Conservation (phyloP, 1,284 basidiomycete genomes). For the Phellinidium pouzarii region DNA sequence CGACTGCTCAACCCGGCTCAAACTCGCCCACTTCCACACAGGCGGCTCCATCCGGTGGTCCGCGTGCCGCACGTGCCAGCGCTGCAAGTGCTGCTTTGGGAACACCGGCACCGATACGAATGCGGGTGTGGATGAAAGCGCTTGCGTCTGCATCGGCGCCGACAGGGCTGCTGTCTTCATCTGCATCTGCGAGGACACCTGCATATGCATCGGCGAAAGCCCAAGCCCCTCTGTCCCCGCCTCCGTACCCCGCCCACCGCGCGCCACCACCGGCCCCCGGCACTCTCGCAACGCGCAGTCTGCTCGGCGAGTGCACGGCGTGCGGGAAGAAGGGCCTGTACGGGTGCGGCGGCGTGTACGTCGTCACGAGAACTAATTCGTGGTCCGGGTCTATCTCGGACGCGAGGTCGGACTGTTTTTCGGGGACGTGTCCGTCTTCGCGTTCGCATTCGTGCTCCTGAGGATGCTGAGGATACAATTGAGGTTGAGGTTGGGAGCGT, state of each 20-base stretch:
- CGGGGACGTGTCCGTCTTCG: no score
- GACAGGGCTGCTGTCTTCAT: not conserved
- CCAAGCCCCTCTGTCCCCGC: no score
- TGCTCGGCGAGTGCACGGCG: not conserved
- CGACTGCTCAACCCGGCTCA: conserved; percentile 11
- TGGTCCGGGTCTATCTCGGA: not conserved
- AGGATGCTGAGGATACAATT: not conserved
- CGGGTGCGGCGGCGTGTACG: not conserved
- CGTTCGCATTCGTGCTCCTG: no score
- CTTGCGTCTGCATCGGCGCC: not conserved
- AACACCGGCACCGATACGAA: not conserved
- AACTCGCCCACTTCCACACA: conserved; percentile 11
- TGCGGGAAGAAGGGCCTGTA: not conserved
- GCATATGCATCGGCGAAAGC: not conserved
- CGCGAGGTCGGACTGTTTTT: no score
- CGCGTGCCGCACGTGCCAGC: conserved; percentile 7
- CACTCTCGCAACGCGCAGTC: not conserved
- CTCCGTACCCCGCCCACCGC: not conserved
- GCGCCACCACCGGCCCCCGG: not conserved
- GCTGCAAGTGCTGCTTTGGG: conserved; percentile 6
- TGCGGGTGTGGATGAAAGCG: not conserved
- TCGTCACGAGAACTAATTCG: not conserved
- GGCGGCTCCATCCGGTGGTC: conserved; percentile 8
- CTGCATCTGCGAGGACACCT: not conserved
- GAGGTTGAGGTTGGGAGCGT: not conserved